Conservation (phyloP, 2,329 filamentous ascomycete species). For the Arthrobotrys pseudoclavata region DNA sequence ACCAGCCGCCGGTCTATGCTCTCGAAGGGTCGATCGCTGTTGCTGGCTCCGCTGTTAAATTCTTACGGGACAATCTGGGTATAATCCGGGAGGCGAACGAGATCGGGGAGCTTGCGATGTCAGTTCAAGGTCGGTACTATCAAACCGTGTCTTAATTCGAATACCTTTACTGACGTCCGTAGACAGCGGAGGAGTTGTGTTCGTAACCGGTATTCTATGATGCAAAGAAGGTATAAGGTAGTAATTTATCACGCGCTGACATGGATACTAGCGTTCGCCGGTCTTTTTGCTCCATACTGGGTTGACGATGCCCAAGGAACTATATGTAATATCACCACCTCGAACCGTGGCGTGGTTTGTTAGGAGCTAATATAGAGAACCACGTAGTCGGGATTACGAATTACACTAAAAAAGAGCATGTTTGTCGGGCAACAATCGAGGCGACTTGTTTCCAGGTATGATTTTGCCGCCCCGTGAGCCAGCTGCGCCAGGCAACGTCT, state of each 20-base stretch:
- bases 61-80: conserved; percentile 75
- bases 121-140: conserved; percentile 60
- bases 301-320: conserved; percentile 93
- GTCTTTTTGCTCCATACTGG: conserved; percentile 93
- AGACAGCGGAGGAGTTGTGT: conserved; percentile 85
- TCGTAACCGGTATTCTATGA: conserved; percentile 74
- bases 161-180: conserved; percentile 61
- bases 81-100: conserved; percentile 71
- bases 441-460: conserved; percentile 80
- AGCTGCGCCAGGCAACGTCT: not conserved
- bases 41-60: conserved; percentile 83
- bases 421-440: conserved; percentile 89
- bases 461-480: not conserved
- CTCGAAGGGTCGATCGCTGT: conserved; percentile 85
- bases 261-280: conserved; percentile 77
- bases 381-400: conserved; percentile 81
- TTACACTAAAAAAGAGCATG: conserved; percentile 86
- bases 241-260: not conserved
- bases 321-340: conserved; percentile 71
- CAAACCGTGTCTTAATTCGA: not conserved
- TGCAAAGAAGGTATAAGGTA: not conserved
- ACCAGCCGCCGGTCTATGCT: conserved; percentile 79
- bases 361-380: not conserved
- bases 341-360: conserved; percentile 1
- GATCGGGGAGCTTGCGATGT: conserved; percentile 62